Evolutionary conservation across 1,139 yeast species (phyloP), one percentile per base, ranked within the genome.

Genomic region (Debaryomyces psychrophilus): DNA sequence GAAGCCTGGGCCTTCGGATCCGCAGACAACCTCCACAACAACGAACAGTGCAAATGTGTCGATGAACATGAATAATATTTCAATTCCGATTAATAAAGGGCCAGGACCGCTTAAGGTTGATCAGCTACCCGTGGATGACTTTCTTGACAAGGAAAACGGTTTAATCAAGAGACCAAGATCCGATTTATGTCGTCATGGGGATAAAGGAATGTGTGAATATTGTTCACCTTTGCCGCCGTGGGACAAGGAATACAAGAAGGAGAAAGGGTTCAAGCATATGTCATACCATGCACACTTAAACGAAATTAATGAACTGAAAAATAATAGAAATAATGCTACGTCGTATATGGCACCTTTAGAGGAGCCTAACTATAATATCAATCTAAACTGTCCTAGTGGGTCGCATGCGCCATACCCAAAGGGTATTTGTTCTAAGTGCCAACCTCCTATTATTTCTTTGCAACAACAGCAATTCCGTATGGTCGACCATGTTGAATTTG

Each of bases 401-500:
- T 28, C 47, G 12, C 99, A 93, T 65, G 82, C 85, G 40, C 93
- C 96, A 6, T 92, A 96, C 87, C 98, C 99, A 1, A 78, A 74
- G 45, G 97, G 98, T 0, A 90, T 93, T 53, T 93, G 99, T 62
- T 87, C 96, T n/a, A 90, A 90, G 64, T 93, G 99, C 65, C 98
- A 92, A 65, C 98, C 99, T 0, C 83, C 96, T 1, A 95, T 97
- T 0, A 90, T 95, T 48, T 90, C 98, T 0, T 73, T 95, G 51
- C 96, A 87, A 62, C 92, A 85, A 62, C 99, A 95, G 64, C 76
- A 79, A 41, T 95, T 88, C 64, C 79, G 99, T 59, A 89, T 93
- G 97, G 96, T 95, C 17, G 99, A 95, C 65, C 98, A 95, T 69
- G 95, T 93, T 26, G 98, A 93, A 64, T 88, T 92, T 65, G 83